A percentile compares a stretch with the other conserved stretches of the same genome.
Conservation (phyloP, 192 early-diverging fungal genomes). For the Entophlyctis helioformis region DNA sequence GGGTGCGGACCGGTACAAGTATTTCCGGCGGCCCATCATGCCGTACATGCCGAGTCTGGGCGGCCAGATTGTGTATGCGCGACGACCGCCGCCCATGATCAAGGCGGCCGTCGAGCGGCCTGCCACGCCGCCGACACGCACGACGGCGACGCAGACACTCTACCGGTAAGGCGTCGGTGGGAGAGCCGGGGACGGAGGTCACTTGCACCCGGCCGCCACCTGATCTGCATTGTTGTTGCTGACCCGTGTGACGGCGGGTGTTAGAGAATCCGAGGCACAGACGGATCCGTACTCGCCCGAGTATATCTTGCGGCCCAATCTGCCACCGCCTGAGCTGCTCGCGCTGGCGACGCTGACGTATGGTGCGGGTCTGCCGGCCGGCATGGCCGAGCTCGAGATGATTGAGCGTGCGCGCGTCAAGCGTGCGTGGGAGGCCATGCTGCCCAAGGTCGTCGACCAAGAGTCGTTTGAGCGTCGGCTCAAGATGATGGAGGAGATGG, state of each 20-base stretch:
- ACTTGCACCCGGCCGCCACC: no score
- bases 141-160: constrained; percentile 34
- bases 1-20: constrained; percentile 43
- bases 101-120: constrained; percentile 14
- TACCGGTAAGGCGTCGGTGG: constrained; percentile 33
- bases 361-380: constrained; percentile 39
- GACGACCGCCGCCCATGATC: constrained; percentile 10
- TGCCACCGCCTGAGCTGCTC: constrained; percentile 39
- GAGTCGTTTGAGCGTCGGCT: constrained; percentile 38
- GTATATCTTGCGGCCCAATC: constrained; percentile 26
- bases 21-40: constrained; percentile 45
- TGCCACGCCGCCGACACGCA: constrained; percentile 21
- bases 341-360: constrained; percentile 43
- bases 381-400: constrained; percentile 45
- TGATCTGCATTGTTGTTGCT: no score
- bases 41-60: constrained; percentile 43
- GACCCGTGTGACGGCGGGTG: background rate
- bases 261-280: constrained; percentile 41
- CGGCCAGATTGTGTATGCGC: constrained; percentile 39
- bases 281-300: constrained; percentile 54
- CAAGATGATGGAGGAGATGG: constrained; percentile 58
- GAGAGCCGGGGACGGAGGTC: no score
- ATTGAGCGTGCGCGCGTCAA: constrained; percentile 49
- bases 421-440: constrained; percentile 40
- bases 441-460: constrained; percentile 42